A percentile compares a stretch with the other conserved stretches of the same genome.
phyloP scores from a whole-genome alignment of 2,329 filamentous ascomycete species.

The Pyrenochaeta sp. region DNA sequence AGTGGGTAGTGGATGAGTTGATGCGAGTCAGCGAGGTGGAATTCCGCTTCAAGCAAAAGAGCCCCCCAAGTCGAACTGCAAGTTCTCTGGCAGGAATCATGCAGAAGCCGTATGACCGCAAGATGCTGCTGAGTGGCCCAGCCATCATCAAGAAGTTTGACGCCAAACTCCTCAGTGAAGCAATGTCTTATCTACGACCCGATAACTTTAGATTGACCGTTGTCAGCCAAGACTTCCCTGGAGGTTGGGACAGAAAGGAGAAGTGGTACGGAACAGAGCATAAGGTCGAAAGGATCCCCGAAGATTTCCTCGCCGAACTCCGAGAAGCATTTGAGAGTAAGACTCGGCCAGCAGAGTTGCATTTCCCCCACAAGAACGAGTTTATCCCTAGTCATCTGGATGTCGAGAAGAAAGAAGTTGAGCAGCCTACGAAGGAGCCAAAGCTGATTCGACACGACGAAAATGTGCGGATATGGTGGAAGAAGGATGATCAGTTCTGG shows the following conservation, averaged over 20 bases:
- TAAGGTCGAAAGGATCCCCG: slow-evolving; percentile 78
- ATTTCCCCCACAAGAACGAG: slow-evolving; percentile 91
- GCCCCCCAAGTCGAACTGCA: slow-evolving; percentile 85
- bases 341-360: slow-evolving; percentile 72
- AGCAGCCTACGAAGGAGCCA: slow-evolving; percentile 74
- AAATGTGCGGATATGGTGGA: slow-evolving; percentile 87
- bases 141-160: slow-evolving; percentile 82
- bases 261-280: slow-evolving; percentile 99
- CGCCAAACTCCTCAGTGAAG: slow-evolving; percentile 74
- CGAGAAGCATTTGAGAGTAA: slow-evolving; percentile 67
- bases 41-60: slow-evolving; percentile 95
- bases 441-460: slow-evolving; percentile 86
- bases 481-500: slow-evolving; percentile 99
- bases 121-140: slow-evolving; percentile 85
- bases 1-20: slow-evolving; percentile 95
- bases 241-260: slow-evolving; percentile 85
- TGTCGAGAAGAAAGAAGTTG: slow-evolving; percentile 92
- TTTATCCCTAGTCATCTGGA: slow-evolving; percentile 94
- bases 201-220: slow-evolving; percentile 90
- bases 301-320: slow-evolving; percentile 76
- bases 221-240: slow-evolving; percentile 83
- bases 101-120: slow-evolving; percentile 87
- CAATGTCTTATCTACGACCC: slow-evolving; percentile 75
- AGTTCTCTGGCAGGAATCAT: slow-evolving; percentile 85
- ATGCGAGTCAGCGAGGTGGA: slow-evolving; percentile 90